Base-by-base conservation (phyloP, 192 early-diverging fungal genomes). In the Chytriomyces sp. region DNA sequence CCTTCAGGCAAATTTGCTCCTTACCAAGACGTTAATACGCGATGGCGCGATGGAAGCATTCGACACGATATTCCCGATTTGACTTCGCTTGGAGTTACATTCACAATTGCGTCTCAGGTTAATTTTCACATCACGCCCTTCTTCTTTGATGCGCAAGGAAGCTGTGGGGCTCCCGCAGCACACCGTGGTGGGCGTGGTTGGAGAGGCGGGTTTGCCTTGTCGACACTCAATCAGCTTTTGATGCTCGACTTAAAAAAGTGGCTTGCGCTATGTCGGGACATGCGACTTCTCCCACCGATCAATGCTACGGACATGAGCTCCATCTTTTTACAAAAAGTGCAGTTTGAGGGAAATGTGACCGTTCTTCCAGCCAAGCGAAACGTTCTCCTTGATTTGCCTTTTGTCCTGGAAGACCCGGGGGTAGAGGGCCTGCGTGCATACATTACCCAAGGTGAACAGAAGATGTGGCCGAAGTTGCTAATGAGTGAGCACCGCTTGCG, bases 191-290 rank as follows among this genome's bases (percentile, higher is more conserved):
- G 93, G 28, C 81, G 83, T 41, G 89, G 89, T 22, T 94, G 93
- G 92, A 84, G 94, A n/a, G 95, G 95, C 44, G 94, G 94, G n/a
- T 95, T 94, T 76, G 32, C 95, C 19, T 82, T 88, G 0, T 89
- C 92, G 3, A 84, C 89, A 0, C 74, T 94, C n/a, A 91, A 91
- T 66, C 93, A 94, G 59, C 82, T 88, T 56, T 78, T 94, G 40
- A 91, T 91, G 70, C 85, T 96, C 14, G 94, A 95, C 38, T 76
- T 96, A n/a, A 89, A 84, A 39, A 95, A 96, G 73, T 93, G 92
- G 89, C 77, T 96, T 37, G 84, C 90, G 22, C 83, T 94, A 12
- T 75, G 94, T 12, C 75, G 91, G 73, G 93, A 96, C 60, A 67
- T 95, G 19, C 83, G 90, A 60, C 76, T 98, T 22, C 75, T 95